Conservation (phyloP, 495 filamentous ascomycete genomes). For the Neurospora sp. region DNA sequence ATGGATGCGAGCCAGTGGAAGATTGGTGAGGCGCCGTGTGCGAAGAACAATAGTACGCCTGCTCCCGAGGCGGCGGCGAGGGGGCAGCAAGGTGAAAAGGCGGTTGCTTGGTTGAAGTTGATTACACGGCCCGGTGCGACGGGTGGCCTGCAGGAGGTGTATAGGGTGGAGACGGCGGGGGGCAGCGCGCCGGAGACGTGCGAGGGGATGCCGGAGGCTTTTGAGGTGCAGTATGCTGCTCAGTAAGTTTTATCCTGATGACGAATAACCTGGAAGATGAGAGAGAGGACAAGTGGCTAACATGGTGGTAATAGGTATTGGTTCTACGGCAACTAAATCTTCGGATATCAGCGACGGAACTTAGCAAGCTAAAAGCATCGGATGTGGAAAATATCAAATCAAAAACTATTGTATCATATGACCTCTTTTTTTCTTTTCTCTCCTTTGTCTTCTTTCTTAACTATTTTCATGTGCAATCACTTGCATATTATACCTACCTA, state of each 20-base stretch:
- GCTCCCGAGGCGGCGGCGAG: conserved; percentile 50
- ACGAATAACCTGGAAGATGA: too few species aligned
- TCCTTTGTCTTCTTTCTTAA: conserved; percentile 4
- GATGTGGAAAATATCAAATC: neutral
- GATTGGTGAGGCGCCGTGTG: conserved; percentile 51
- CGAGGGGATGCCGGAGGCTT: conserved; percentile 46
- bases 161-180: conserved; percentile 78
- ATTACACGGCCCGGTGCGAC: conserved; percentile 42
- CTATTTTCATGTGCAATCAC: neutral
- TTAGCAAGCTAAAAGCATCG: neutral
- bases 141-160: conserved; percentile 59
- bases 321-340: conserved; percentile 23
- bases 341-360: neutral
- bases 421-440: neutral
- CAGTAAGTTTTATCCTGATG: conserved; percentile 47
- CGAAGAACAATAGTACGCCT: conserved; percentile 39
- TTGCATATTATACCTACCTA: neutral
- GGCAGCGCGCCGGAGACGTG: conserved; percentile 72
- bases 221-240: conserved; percentile 72
- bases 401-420: conserved; percentile 6
- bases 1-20: conserved; percentile 42
- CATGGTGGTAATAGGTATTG: conserved; percentile 24
- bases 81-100: conserved; percentile 41
- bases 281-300: conserved; percentile 1
- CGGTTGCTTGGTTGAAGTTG: conserved; percentile 67